These are phyloP conservation scores for Amaranthus hypochondriacus DNA, from an alignment of 148 eudicot genomes.

Conservation along the genomic window DNA sequence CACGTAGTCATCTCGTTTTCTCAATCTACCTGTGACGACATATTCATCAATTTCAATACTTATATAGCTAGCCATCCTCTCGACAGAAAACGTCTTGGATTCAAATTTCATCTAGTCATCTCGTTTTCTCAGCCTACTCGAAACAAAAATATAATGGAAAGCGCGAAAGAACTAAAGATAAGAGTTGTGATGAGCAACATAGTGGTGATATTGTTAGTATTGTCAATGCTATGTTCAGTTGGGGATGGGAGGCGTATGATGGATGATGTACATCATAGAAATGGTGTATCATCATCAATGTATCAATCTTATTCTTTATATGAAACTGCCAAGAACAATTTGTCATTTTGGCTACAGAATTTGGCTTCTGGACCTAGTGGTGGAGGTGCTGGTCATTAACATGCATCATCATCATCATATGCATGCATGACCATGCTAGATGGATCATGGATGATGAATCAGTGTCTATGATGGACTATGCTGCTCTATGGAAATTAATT, in stretches of 20 bases:
- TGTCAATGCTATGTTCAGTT: slow-evolving; percentile 12
- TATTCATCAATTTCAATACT: not conserved
- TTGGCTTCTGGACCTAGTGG: slow-evolving; percentile 21
- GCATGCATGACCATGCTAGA: not conserved
- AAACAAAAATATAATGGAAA: too few species aligned
- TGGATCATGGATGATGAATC: too few species aligned
- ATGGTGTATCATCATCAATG: not conserved
- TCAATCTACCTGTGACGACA: too few species aligned
- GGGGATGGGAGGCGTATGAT: slow-evolving; percentile 16
- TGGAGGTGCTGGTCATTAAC: slow-evolving; percentile 24
- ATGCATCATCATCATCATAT: not conserved
- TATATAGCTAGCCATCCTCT: not conserved
- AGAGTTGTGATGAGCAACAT: not conserved
- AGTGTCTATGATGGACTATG: too few species aligned
- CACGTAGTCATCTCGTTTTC: too few species aligned
- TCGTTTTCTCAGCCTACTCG: too few species aligned
- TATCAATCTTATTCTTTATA: not conserved
- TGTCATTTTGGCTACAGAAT: slow-evolving; percentile 15
- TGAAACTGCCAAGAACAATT: not conserved
- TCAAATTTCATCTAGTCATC: too few species aligned
- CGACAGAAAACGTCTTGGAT: not conserved
- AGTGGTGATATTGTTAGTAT: not conserved
- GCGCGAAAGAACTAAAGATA: too few species aligned
- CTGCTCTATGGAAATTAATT: not conserved
- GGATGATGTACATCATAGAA: not conserved